A percentile compares a stretch with the other conserved stretches of the same genome.
Evolutionary conservation across 1,139 yeast genomes (phyloP).

Genomic region (Taphrina populina): DNA sequence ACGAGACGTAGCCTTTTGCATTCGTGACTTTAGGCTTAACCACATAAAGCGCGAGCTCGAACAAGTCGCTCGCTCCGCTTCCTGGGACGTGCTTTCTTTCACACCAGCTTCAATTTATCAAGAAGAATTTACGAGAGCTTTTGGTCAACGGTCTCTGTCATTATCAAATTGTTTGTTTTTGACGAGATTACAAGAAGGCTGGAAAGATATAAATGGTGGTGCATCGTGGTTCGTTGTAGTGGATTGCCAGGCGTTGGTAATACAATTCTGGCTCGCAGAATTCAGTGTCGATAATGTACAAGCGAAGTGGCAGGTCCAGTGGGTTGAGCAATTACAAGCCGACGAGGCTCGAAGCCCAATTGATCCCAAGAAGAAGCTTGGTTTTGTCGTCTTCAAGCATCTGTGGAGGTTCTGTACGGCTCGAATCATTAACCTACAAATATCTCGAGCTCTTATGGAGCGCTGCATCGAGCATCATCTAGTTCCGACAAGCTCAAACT

Average conservation of each 20-base stretch:
- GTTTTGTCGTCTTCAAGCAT: slow-evolving; percentile 14
- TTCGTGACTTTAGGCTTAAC: slow-evolving; percentile 19
- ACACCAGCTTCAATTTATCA: slow-evolving; percentile 14
- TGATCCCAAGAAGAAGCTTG: not conserved
- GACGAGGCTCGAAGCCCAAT: not conserved
- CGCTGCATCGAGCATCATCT: slow-evolving; percentile 22
- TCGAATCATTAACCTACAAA: slow-evolving; percentile 27
- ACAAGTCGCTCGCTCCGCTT: slow-evolving; percentile 9
- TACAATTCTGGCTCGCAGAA: slow-evolving; percentile 3
- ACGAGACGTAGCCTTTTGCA: slow-evolving; percentile 1
- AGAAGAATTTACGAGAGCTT: slow-evolving; percentile 32
- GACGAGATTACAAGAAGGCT: slow-evolving; percentile 26
- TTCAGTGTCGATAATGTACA: slow-evolving; percentile 13
- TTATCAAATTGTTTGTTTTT: slow-evolving; percentile 23
- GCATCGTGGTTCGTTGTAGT: slow-evolving; percentile 31
- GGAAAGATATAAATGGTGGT: slow-evolving; percentile 23
- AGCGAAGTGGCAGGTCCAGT: slow-evolving; percentile 6
- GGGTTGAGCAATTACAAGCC: not conserved
- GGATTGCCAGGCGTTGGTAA: not conserved
- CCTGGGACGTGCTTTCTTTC: slow-evolving; percentile 20
- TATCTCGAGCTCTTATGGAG: slow-evolving; percentile 31
- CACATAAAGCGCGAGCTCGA: slow-evolving; percentile 18
- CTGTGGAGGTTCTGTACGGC: slow-evolving; percentile 29
- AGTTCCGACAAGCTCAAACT: not conserved
- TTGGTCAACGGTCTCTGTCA: slow-evolving; percentile 12